Percentiles rank a stretch among this genome's conserved stretches.
These are phyloP conservation scores for Plasmodium gaboni DNA, from an alignment of 169 alveolate genomes.

Conservation along the genomic window DNA sequence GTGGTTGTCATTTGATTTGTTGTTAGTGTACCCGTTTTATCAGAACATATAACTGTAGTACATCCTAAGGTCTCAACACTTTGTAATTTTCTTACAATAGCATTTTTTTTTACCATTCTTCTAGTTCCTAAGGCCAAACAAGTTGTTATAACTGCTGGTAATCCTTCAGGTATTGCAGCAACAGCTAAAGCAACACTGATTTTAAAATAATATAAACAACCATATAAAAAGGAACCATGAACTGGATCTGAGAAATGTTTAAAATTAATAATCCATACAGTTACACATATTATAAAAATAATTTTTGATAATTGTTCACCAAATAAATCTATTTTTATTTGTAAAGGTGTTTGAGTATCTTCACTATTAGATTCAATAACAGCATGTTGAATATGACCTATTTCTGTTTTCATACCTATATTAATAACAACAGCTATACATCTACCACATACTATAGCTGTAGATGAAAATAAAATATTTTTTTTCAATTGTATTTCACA, in stretches of 20 bases:
- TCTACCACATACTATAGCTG: conserved; percentile 95
- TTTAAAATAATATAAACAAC: conserved; percentile 97
- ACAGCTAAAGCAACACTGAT: conserved; percentile 99
- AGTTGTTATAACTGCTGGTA: conserved; percentile 99
- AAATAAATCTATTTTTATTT: conserved; percentile 96
- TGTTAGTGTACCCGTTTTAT: conserved; percentile 99
- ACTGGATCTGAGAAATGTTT: conserved; percentile 96
- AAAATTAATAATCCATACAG: conserved; percentile 97
- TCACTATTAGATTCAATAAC: conserved; percentile 96
- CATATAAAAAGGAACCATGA: conserved; percentile 96
- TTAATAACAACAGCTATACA: conserved; percentile 95
- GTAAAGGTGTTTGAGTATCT: conserved; percentile 96
- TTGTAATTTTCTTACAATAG: conserved; percentile 97
- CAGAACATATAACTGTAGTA: conserved; percentile 98
- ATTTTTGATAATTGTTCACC: conserved; percentile 95
- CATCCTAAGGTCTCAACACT: conserved; percentile 99
- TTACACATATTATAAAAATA: conserved; percentile 92
- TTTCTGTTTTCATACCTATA: conserved; percentile 98
- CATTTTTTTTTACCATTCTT: conserved; percentile 97
- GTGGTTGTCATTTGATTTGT: conserved; percentile 96
- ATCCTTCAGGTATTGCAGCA: conserved; percentile 99
- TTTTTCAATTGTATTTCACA: conserved; percentile 90
- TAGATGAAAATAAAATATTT: conserved; percentile 95
- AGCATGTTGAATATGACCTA: conserved; percentile 97
- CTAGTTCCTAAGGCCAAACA: conserved; percentile 98